phyloP scores from a whole-genome alignment of 192 early-diverging fungal genomes.

The Geranomyces michiganensis region DNA sequence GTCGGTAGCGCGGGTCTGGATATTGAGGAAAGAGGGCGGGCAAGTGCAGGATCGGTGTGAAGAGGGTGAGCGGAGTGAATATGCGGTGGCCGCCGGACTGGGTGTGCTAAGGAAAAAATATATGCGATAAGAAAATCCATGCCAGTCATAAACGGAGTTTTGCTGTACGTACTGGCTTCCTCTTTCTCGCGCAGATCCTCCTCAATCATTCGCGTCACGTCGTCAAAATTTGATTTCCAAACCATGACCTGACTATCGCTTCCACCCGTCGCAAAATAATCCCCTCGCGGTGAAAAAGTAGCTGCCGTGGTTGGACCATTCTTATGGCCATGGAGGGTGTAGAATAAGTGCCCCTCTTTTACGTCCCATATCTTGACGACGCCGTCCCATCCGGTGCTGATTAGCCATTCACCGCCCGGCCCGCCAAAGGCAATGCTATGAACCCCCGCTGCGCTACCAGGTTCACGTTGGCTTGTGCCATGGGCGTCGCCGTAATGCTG shows the following conservation, averaged over 20 bases:
- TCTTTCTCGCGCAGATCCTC: not conserved
- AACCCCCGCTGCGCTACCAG: constrained; percentile 45
- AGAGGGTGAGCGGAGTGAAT: constrained; percentile 3
- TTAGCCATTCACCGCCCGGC: constrained; percentile 53
- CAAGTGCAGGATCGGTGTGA: constrained; percentile 12
- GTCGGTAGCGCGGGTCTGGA: constrained; percentile 4
- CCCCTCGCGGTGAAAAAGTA: constrained; percentile 54
- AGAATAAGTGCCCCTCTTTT: constrained; percentile 65
- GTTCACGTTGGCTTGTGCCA: constrained; percentile 17
- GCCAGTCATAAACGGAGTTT: too few relatives aligned
- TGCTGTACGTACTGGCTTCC: not conserved
- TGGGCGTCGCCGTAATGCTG: constrained; percentile 65
- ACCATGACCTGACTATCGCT: constrained; percentile 62
- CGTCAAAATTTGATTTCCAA: constrained; percentile 64
- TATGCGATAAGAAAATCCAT: too few relatives aligned
- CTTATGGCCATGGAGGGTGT: constrained; percentile 65
- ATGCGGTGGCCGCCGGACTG: too few relatives aligned
- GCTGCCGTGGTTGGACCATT: constrained; percentile 60
- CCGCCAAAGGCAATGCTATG: constrained; percentile 65
- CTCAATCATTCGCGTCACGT: not conserved
- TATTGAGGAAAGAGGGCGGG: not conserved
- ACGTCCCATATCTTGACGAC: constrained; percentile 67
- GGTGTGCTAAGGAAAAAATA: too few relatives aligned
- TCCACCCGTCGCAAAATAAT: constrained; percentile 64
- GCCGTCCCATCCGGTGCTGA: constrained; percentile 60